Percentiles rank a stretch among this genome's conserved stretches.
Conservation (phyloP, 257 asterid species). For the Verbascum thapsus region DNA sequence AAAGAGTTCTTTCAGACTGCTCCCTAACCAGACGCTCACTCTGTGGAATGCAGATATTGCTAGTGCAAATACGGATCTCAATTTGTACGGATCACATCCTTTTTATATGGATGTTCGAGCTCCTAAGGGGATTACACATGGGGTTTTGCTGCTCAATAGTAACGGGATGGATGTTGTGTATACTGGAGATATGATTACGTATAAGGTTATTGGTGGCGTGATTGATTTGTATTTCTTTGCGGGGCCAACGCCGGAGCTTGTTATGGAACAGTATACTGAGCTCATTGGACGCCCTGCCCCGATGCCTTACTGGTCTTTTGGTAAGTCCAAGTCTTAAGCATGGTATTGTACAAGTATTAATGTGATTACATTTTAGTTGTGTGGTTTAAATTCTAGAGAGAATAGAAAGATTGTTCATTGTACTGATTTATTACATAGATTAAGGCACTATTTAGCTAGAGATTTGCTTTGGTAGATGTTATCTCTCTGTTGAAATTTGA, state of each 20-base stretch:
- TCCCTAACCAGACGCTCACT: conserved; percentile 65
- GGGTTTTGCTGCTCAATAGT: conserved; percentile 75
- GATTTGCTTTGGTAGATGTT: neutral
- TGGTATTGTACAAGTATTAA: too few species aligned
- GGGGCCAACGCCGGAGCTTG: conserved; percentile 78
- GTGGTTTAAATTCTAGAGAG: too few species aligned
- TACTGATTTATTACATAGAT: neutral
- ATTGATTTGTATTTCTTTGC: conserved; percentile 74
- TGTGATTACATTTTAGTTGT: too few species aligned
- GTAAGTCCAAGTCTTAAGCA: conserved; percentile 37
- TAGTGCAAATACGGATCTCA: conserved; percentile 58
- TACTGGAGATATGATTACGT: conserved; percentile 69
- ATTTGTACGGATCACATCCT: conserved; percentile 88
- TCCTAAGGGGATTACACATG: conserved; percentile 68
- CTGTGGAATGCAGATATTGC: conserved; percentile 80
- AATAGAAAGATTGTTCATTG: too few species aligned
- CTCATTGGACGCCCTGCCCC: conserved; percentile 90
- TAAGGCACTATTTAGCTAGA: neutral
- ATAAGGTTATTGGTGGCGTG: conserved; percentile 80
- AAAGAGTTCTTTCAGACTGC: conserved; percentile 54
- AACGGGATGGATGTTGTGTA: conserved; percentile 87
- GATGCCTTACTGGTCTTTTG: conserved; percentile 95
- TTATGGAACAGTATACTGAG: conserved; percentile 76
- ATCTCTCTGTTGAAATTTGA: neutral
- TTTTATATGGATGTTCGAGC: conserved; percentile 81